phyloP scores from a whole-genome alignment of 257 asterid species.

The Nyctanthes arbortristis region DNA sequence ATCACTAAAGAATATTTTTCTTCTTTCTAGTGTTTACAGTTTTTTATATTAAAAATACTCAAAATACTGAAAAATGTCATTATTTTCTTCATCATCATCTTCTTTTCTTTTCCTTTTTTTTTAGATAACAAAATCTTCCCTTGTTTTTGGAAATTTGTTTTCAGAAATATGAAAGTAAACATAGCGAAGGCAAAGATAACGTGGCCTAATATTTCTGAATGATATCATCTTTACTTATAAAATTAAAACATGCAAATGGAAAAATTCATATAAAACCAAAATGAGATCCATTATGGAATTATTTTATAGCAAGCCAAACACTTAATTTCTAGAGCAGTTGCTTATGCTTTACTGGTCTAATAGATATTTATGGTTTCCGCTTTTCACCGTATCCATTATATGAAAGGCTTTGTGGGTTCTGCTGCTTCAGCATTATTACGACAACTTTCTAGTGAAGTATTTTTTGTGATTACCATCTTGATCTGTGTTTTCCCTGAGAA shows the following conservation, averaged over 20 bases:
- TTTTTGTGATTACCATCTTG: not conserved
- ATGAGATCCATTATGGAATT: not conserved
- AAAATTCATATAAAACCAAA: not conserved
- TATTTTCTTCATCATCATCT: too few species aligned
- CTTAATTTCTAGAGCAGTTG: not conserved
- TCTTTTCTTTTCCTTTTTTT: too few species aligned
- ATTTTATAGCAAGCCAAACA: not conserved
- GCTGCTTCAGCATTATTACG: not conserved
- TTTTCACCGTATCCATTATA: not conserved
- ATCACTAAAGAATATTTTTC: too few species aligned
- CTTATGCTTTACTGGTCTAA: not conserved
- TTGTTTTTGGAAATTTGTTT: too few species aligned
- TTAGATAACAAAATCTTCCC: too few species aligned
- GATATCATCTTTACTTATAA: not conserved
- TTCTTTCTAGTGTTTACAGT: too few species aligned
- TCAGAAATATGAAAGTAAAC: too few species aligned
- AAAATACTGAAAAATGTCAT: too few species aligned
- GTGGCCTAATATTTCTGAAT: not conserved
- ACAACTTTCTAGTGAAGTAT: not conserved
- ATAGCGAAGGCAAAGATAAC: too few species aligned
- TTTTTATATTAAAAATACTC: too few species aligned
- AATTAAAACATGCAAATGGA: not conserved
- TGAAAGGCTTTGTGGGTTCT: not conserved
- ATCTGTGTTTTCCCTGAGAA: not conserved
- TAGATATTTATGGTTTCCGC: not conserved